phyloP scores from a whole-genome alignment of 1,284 basidiomycete species.

The Melampsora americana region DNA sequence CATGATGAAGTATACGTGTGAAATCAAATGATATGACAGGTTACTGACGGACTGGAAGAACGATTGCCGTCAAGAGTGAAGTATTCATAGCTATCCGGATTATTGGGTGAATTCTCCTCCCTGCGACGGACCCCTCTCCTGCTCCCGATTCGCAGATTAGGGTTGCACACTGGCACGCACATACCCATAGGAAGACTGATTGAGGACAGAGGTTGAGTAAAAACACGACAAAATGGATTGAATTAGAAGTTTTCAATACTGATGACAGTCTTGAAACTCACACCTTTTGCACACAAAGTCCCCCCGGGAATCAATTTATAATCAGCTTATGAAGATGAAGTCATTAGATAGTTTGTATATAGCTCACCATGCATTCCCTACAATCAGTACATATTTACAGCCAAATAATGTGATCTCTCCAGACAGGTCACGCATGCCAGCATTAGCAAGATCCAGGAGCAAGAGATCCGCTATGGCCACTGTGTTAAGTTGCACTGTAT shows the following conservation, averaged over 20 bases:
- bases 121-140: background rate
- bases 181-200: background rate
- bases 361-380: no score
- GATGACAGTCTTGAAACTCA: background rate
- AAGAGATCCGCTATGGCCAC: background rate
- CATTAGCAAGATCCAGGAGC: background rate
- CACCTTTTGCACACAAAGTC: background rate
- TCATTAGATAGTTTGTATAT: no score
- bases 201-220: background rate
- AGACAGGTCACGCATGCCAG: slow-evolving; percentile 8
- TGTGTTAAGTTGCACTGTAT: background rate
- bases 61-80: background rate
- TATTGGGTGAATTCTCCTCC: background rate
- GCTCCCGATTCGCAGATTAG: background rate
- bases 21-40: background rate
- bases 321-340: no score
- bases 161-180: background rate
- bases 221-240: background rate
- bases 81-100: background rate
- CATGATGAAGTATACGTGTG: background rate
- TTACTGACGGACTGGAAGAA: background rate
- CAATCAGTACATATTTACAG: background rate
- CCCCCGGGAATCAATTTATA: background rate
- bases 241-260: background rate
- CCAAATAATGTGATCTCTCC: background rate